Conservation (phyloP, 2,329 filamentous ascomycete species). For the Aphanoascus verrucosus region DNA sequence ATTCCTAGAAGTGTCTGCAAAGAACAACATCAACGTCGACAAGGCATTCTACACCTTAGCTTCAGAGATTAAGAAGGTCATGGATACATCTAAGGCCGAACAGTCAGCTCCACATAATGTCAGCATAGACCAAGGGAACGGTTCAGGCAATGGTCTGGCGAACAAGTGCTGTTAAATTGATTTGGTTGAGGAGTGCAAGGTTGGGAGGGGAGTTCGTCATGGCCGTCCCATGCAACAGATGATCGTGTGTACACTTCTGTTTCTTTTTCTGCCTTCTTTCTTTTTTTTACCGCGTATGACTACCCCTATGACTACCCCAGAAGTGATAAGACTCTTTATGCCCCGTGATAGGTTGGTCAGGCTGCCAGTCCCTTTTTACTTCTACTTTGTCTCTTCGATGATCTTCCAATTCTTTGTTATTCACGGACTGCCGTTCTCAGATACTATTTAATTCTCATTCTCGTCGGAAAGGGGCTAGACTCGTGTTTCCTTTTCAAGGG, state of each 20-base stretch:
- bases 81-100: slow-evolving; percentile 78
- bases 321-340: neutral
- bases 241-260: slow-evolving; percentile 10
- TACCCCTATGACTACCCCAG: slow-evolving; percentile 3
- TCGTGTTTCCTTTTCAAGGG: too few relatives aligned
- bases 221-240: slow-evolving; percentile 1
- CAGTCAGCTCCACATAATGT: slow-evolving; percentile 50
- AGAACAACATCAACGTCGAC: slow-evolving; percentile 99
- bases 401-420: neutral
- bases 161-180: slow-evolving; percentile 64
- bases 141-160: slow-evolving; percentile 40
- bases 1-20: slow-evolving; percentile 96
- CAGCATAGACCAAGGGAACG: slow-evolving; percentile 54
- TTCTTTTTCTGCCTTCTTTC: neutral
- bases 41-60: slow-evolving; percentile 95
- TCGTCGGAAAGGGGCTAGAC: too few relatives aligned
- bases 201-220: neutral
- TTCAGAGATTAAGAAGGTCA: slow-evolving; percentile 96
- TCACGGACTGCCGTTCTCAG: neutral
- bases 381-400: slow-evolving; percentile 6
- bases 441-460: too few relatives aligned
- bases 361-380: neutral
- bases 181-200: neutral
- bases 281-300: slow-evolving; percentile 4
- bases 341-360: neutral